phyloP scores from a whole-genome alignment of 441 rosid genomes.

The Macaranga tanarius region DNA sequence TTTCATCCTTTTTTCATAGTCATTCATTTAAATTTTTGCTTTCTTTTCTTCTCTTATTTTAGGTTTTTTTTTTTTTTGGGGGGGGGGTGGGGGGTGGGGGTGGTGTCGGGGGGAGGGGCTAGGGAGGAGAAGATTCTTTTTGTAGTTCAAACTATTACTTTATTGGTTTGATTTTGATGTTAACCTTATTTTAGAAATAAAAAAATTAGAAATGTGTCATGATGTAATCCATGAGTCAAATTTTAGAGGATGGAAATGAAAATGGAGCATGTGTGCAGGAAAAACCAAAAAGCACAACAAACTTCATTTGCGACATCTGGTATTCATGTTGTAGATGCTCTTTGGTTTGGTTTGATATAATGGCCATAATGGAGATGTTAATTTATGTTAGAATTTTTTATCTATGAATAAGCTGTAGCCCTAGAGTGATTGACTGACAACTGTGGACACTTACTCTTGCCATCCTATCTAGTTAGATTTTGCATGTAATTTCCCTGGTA shows the following conservation, averaged over 20 bases:
- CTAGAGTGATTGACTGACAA: neutral
- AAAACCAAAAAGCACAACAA: too few species aligned
- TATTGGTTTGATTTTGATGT: neutral
- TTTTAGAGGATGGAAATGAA: neutral
- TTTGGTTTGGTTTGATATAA: neutral
- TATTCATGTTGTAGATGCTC: neutral
- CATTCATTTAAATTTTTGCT: neutral
- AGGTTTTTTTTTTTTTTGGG: neutral
- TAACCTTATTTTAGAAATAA: neutral
- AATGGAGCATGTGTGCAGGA: too few species aligned
- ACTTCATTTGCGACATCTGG: too few species aligned
- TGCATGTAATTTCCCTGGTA: neutral
- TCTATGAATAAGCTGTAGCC: slow-evolving; percentile 1
- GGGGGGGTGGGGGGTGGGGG: too few species aligned
- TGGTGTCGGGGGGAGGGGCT: too few species aligned
- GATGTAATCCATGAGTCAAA: neutral
- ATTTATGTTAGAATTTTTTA: slow-evolving; percentile 5
- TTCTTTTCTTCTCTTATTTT: neutral
- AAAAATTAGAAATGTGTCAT: neutral
- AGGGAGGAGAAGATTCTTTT: neutral
- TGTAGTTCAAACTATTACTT: slow-evolving; percentile 3
- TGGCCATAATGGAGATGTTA: neutral
- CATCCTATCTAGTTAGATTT: neutral
- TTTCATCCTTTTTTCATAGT: neutral
- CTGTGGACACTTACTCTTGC: neutral